phyloP scores from a whole-genome alignment of 306 rosid genomes.

The Prunus dulcis region DNA sequence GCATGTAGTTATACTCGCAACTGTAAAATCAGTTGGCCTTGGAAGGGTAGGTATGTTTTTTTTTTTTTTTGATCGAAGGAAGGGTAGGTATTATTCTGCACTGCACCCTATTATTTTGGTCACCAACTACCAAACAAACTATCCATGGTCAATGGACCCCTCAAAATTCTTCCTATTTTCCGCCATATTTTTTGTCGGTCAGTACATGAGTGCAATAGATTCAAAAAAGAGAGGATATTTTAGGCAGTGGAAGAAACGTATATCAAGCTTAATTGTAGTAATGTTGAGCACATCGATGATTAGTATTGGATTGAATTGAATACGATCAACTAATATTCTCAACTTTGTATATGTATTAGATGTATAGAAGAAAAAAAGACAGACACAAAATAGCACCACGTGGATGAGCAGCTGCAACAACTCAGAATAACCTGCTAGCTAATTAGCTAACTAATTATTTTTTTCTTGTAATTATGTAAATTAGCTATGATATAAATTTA shows the following conservation, averaged over 20 bases:
- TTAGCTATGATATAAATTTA: neutral
- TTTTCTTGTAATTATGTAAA: neutral
- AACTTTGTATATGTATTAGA: neutral
- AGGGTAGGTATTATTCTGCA: neutral
- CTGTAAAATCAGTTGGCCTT: neutral
- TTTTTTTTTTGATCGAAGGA: neutral
- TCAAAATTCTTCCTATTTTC: neutral
- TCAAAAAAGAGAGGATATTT: no score
- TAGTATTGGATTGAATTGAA: no score
- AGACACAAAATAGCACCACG: neutral
- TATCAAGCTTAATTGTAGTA: no score
- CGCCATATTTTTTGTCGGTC: neutral
- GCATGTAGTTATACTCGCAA: neutral
- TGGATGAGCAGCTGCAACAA: conserved; percentile 10
- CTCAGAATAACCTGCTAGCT: neutral
- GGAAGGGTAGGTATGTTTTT: neutral
- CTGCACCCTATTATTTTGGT: neutral
- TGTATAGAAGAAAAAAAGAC: neutral
- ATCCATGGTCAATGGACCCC: neutral
- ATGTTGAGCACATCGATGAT: no score
- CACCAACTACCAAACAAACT: neutral
- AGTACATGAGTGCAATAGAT: neutral
- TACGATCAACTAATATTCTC: neutral
- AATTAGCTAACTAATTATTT: neutral
- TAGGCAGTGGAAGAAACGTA: no score